These are phyloP conservation scores for Pseudoscleropodium purum DNA, from an alignment of 225 moss, liverwort and hornwort species.

Conservation along the genomic window DNA sequence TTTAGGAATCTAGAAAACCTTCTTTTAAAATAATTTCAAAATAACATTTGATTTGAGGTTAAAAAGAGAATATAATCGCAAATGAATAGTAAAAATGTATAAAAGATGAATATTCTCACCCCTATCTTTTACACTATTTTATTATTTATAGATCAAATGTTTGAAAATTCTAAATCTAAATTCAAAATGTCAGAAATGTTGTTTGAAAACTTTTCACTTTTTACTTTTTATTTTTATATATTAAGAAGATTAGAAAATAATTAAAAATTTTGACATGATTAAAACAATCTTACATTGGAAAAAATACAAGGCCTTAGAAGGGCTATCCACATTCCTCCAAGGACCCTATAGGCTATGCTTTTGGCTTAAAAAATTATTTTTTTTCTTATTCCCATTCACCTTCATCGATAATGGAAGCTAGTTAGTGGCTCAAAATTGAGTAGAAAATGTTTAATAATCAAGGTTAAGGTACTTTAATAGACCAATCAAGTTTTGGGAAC, in stretches of 20 bases:
- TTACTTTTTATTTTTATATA: rapidly evolving
- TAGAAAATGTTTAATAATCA: too few relatives aligned
- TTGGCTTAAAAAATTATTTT: too few relatives aligned
- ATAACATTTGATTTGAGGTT: background rate
- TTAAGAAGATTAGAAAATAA: background rate
- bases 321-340: too few relatives aligned
- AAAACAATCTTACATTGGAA: too few relatives aligned
- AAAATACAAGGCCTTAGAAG: too few relatives aligned
- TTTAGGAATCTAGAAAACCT: background rate
- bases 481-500: rapidly evolving
- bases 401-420: too few relatives aligned
- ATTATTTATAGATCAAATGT: background rate
- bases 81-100: background rate
- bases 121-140: rapidly evolving
- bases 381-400: too few relatives aligned
- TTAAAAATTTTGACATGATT: background rate
- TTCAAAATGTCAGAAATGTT: background rate
- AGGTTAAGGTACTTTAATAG: too few relatives aligned
- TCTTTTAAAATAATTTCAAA: background rate
- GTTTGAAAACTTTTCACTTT: background rate
- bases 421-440: too few relatives aligned
- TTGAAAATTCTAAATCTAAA: background rate
- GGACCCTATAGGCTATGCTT: too few relatives aligned
- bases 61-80: background rate
- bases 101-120: background rate